These are phyloP conservation scores for Borealophlyctis nickersoniae DNA, from an alignment of 192 early-diverging fungal species.

Conservation along the genomic window DNA sequence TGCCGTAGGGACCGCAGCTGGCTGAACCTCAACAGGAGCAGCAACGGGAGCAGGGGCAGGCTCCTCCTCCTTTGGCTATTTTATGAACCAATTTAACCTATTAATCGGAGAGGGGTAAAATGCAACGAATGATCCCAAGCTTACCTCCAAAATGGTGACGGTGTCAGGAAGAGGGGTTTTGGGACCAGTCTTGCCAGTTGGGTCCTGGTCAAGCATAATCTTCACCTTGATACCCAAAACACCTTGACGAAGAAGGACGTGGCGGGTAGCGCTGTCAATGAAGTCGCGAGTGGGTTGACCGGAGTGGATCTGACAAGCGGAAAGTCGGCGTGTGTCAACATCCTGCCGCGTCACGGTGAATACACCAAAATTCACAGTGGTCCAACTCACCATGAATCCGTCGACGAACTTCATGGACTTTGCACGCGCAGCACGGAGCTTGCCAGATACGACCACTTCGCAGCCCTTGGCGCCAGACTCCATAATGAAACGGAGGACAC, in stretches of 20 bases:
- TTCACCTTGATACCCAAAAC: conserved; percentile 99
- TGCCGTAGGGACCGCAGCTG: conserved; percentile 9
- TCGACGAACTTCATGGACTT: conserved; percentile 99
- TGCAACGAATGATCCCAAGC: background rate
- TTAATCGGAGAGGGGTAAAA: conserved; percentile 4
- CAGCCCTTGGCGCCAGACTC: conserved; percentile 99
- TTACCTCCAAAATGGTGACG: conserved; percentile 80
- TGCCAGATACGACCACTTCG: conserved; percentile 98
- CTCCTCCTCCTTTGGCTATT: conserved; percentile 77
- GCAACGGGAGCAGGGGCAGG: conserved; percentile 35
- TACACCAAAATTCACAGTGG: background rate
- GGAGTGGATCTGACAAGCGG: conserved; percentile 76
- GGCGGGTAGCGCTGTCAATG: conserved; percentile 93
- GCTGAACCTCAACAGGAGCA: background rate
- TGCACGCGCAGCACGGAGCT: conserved; percentile 99
- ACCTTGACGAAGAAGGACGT: conserved; percentile 98
- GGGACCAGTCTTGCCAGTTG: conserved; percentile 88
- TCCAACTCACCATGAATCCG: conserved; percentile 80
- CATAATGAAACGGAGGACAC: conserved; percentile 98
- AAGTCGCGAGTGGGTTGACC: conserved; percentile 95
- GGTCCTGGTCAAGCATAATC: conserved; percentile 97
- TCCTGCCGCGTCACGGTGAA: no score
- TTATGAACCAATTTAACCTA: conserved; percentile 8
- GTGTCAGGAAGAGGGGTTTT: conserved; percentile 94
- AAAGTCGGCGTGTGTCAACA: background rate